Evolutionary conservation across 805 yeast genomes (phyloP).

Genomic region (Yarrowia alimentaria): DNA sequence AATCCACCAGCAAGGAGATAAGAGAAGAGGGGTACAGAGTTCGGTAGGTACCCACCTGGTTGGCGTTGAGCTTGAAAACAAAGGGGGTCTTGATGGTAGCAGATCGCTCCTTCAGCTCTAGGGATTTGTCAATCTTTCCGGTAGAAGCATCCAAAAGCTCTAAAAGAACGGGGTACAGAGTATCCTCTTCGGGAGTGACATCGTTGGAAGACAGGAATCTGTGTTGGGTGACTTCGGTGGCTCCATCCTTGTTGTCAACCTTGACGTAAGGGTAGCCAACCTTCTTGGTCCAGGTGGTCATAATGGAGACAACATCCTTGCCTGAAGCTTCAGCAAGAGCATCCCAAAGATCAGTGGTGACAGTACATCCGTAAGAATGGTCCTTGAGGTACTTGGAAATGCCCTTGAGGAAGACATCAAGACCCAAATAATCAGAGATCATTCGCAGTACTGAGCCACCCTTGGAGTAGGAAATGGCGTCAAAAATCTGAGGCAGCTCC

Average conservation of each 20-base stretch:
- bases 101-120: constrained; percentile 53
- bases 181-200: constrained; percentile 55
- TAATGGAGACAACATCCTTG: constrained; percentile 54
- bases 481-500: constrained; percentile 80
- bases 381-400: constrained; percentile 64
- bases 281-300: constrained; percentile 70
- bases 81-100: constrained; percentile 47
- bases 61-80: constrained; percentile 58
- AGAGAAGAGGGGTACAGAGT: constrained; percentile 54
- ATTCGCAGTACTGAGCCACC: constrained; percentile 77
- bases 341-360: constrained; percentile 70
- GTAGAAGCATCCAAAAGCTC: constrained; percentile 54
- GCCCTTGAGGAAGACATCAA: constrained; percentile 66
- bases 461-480: constrained; percentile 74
- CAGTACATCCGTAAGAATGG: constrained; percentile 67
- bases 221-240: constrained; percentile 51
- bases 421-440: constrained; percentile 70
- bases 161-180: constrained; percentile 52
- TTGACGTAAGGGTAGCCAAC: constrained; percentile 71
- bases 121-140: constrained; percentile 58
- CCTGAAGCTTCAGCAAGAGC: constrained; percentile 63
- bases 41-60: constrained; percentile 61
- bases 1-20: constrained; percentile 51
- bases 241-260: constrained; percentile 45
- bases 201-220: constrained; percentile 67